Base-by-base conservation (phyloP, 2,329 filamentous ascomycete genomes). In the Hypoxylon sp. region DNA sequence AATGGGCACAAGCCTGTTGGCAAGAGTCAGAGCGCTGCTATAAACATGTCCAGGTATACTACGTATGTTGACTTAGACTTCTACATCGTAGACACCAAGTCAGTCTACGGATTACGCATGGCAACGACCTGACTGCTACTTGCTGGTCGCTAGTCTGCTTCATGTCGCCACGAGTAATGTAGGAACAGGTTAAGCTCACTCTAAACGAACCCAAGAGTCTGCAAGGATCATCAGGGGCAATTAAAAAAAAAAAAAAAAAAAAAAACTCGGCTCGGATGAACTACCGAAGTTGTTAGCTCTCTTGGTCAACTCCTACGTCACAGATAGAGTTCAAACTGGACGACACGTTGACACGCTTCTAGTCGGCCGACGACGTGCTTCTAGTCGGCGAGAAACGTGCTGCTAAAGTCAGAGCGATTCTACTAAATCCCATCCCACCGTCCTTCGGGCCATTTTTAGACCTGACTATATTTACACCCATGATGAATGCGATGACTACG, bases 121-220 rank as follows among this genome's bases (percentile, higher is more conserved):
- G 21, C 18, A 15, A 31, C 20, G 15, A 18, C 42, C 15, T 31
- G 4, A 15, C 11, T n/a, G n/a, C n/a, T n/a, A n/a, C n/a, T n/a
- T n/a, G n/a, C n/a, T 17, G 17, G 27, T 15, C n/a, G 20, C 20
- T 21, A 38, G 40, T 24, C 23, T 41, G 11, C 45, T 23, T 24
- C n/a, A 55, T 38, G 37, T 54, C 46, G 41, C 35, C 58, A 41
- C 42, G 35, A 51, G 37, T 29, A 46, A 35, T 55, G 40, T 31
- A 62, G 56, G 60, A 62, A 62, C 55, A 56, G 55, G 55, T 52
- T 62, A 60, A 38, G 52, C 55, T 62, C 42, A 27, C 31, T 41
- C 37, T 55, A 38, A 59, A 38, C 31, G 48, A 33, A 4, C 48
- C 35, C 31, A 54, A 24, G 15, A 48, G 40, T n/a, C 33, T 48